Conservation (phyloP, 768 basidiomycete genomes). For the Sarcodon sp. region DNA sequence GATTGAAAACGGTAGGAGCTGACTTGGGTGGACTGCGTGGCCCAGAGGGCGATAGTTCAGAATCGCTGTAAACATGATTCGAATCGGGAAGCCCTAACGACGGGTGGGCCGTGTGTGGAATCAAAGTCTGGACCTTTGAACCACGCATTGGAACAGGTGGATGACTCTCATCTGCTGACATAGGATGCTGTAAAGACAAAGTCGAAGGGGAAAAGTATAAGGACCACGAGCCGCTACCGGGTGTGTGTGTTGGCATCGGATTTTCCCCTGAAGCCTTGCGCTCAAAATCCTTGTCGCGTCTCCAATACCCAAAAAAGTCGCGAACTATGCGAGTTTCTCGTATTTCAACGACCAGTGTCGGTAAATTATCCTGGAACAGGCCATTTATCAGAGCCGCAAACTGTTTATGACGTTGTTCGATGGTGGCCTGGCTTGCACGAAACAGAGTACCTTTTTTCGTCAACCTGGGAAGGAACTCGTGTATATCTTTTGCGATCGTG, state of each 20-base stretch:
- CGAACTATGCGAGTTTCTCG: slow-evolving; percentile 41
- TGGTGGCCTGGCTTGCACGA: slow-evolving; percentile 50
- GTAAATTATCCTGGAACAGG: slow-evolving; percentile 47
- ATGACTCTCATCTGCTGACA: slow-evolving; percentile 4
- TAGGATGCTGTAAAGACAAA: slow-evolving; percentile 16
- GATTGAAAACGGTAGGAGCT: no score
- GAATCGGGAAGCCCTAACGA: neutral
- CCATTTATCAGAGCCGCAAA: slow-evolving; percentile 44
- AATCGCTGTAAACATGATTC: no score
- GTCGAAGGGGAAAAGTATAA: slow-evolving; percentile 40
- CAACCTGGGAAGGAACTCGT: slow-evolving; percentile 51
- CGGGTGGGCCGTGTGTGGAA: neutral
- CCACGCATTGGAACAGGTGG: neutral
- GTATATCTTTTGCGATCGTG: slow-evolving; percentile 58
- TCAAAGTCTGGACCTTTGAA: neutral
- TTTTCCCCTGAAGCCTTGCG: slow-evolving; percentile 22
- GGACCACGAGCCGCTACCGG: slow-evolving; percentile 44
- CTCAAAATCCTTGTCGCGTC: slow-evolving; percentile 51
- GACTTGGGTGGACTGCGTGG: no score
- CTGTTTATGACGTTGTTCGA: slow-evolving; percentile 51
- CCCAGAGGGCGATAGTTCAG: no score
- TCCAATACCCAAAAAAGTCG: slow-evolving; percentile 75
- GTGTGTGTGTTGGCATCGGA: slow-evolving; percentile 24
- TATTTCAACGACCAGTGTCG: slow-evolving; percentile 54
- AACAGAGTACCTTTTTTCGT: slow-evolving; percentile 66